Percentiles rank a stretch among this genome's conserved stretches.
phyloP scores from a whole-genome alignment of 352 stramenopile species.

The Lagenidium giganteum region DNA sequence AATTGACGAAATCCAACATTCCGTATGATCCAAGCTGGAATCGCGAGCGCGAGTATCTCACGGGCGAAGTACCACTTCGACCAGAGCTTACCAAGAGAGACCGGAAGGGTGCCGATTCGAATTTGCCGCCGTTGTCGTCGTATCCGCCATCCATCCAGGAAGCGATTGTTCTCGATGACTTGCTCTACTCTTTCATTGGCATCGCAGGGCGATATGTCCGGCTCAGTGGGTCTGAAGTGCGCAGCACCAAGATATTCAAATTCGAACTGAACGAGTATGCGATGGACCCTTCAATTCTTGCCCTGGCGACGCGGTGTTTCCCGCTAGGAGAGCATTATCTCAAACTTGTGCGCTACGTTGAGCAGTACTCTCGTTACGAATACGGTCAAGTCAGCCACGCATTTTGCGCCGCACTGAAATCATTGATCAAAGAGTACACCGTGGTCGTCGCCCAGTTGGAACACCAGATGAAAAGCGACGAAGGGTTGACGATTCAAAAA shows the following conservation, averaged over 20 bases:
- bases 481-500: slow-evolving; percentile 83
- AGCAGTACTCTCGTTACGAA: slow-evolving; percentile 85
- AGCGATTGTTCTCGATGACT: slow-evolving; percentile 75
- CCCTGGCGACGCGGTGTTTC: slow-evolving; percentile 62
- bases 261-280: slow-evolving; percentile 62
- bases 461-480: slow-evolving; percentile 46
- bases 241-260: slow-evolving; percentile 46
- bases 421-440: slow-evolving; percentile 91
- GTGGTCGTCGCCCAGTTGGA: slow-evolving; percentile 91
- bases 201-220: slow-evolving; percentile 84
- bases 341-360: slow-evolving; percentile 68
- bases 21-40: slow-evolving; percentile 85
- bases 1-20: slow-evolving; percentile 83
- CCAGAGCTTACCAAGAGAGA: slow-evolving; percentile 53
- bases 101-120: slow-evolving; percentile 35
- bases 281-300: slow-evolving; percentile 79
- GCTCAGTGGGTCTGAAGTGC: slow-evolving; percentile 46
- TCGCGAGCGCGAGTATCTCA: slow-evolving; percentile 75
- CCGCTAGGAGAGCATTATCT: slow-evolving; percentile 76
- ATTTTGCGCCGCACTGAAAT: slow-evolving; percentile 90
- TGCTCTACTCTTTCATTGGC: slow-evolving; percentile 76
- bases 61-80: slow-evolving; percentile 50
- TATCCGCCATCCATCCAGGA: slow-evolving; percentile 77
- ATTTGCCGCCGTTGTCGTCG: slow-evolving; percentile 58
- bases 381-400: slow-evolving; percentile 93